Percentiles rank a stretch among this genome's conserved stretches.
phyloP scores from a whole-genome alignment of 139 green algal genomes.

The Micractinium conductrix region DNA sequence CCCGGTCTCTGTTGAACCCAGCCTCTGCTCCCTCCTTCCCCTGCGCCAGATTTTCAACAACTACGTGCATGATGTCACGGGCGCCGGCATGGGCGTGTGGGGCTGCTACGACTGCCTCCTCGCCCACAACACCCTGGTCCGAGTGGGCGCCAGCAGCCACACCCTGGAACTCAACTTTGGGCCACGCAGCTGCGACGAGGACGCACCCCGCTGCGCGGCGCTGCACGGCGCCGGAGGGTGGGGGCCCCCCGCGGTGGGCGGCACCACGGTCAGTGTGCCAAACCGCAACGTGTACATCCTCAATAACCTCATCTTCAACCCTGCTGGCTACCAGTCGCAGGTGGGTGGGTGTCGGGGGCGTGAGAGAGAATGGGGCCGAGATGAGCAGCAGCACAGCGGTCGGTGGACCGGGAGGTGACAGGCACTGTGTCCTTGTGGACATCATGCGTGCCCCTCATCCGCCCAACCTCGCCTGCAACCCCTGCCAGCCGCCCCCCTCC shows the following conservation, averaged over 20 bases:
- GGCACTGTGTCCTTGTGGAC: too few species aligned
- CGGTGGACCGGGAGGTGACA: too few species aligned
- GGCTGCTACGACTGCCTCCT: slow-evolving; percentile 14
- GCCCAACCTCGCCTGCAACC: too few species aligned
- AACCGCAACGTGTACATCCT: not conserved
- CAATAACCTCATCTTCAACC: slow-evolving; percentile 10
- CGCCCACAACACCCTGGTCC: slow-evolving; percentile 10
- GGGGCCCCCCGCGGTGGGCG: not conserved
- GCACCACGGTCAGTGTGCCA: not conserved
- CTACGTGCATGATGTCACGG: not conserved
- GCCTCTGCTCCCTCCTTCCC: not conserved
- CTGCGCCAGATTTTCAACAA: not conserved
- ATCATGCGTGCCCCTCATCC: too few species aligned
- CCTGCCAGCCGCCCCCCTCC: not conserved
- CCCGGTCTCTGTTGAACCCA: not conserved
- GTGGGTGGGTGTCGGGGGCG: not conserved
- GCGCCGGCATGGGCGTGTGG: not conserved
- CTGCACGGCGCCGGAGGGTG: not conserved
- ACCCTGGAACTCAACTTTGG: not conserved
- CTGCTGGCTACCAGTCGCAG: not conserved
- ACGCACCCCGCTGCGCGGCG: not conserved
- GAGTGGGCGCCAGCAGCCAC: not conserved
- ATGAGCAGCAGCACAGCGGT: too few species aligned
- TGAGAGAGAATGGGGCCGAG: too few species aligned
- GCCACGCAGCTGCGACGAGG: not conserved